A percentile compares a stretch with the other conserved stretches of the same genome.
These are phyloP conservation scores for Luffa acutangula DNA, from an alignment of 306 rosid genomes.

Conservation along the genomic window DNA sequence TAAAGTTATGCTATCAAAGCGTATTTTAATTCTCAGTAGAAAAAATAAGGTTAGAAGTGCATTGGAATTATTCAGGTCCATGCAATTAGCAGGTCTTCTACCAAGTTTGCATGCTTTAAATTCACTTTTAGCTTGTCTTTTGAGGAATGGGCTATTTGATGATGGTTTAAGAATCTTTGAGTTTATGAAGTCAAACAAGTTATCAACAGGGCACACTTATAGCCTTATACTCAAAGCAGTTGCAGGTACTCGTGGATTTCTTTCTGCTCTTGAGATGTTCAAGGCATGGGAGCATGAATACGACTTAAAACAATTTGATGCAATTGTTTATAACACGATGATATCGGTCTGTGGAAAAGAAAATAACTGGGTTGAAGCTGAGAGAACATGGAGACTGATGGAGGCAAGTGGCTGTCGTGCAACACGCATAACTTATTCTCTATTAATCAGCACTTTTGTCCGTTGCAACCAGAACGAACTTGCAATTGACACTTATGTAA, in stretches of 20 bases:
- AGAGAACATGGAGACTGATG: constrained; percentile 65
- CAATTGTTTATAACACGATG: constrained; percentile 67
- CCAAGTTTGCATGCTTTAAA: constrained; percentile 72
- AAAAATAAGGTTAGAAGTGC: constrained; percentile 68
- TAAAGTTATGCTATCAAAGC: constrained; percentile 43
- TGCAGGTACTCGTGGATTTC: constrained; percentile 36
- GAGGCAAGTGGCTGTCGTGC: constrained; percentile 38
- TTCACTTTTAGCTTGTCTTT: constrained; percentile 63
- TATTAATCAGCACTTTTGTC: constrained; percentile 57
- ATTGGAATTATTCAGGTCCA: constrained; percentile 57
- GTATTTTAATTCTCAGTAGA: constrained; percentile 73
- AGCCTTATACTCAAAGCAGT: constrained; percentile 69
- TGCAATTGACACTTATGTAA: constrained; percentile 60
- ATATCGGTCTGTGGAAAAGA: constrained; percentile 57
- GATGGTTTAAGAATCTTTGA: constrained; percentile 52
- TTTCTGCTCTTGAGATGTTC: constrained; percentile 43
- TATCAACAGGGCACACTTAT: constrained; percentile 58
- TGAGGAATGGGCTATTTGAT: constrained; percentile 52
- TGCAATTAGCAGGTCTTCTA: constrained; percentile 56
- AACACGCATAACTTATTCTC: constrained; percentile 47
- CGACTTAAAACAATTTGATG: constrained; percentile 42
- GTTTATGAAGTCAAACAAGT: constrained; percentile 33
- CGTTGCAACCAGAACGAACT: constrained; percentile 54
- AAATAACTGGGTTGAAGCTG: constrained; percentile 62
- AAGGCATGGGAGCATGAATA: constrained; percentile 34